phyloP scores from a whole-genome alignment of 78 protist species.

The Dictyostelium intermedium region DNA sequence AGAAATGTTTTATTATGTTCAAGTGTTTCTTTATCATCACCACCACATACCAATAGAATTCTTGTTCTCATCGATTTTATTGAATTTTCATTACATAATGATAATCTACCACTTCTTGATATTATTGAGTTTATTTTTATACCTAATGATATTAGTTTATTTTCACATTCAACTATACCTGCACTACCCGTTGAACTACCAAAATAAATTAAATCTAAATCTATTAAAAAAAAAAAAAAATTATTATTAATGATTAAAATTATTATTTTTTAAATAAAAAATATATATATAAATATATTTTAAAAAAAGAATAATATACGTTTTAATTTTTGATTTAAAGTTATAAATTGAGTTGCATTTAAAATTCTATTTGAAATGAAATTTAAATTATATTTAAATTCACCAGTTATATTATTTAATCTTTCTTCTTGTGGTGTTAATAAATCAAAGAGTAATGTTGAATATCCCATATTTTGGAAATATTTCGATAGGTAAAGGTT shows the following conservation, averaged over 20 bases:
- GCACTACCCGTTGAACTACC: neutral
- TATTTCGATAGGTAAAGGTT: neutral
- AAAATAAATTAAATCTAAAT: neutral
- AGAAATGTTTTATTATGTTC: neutral
- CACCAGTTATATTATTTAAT: constrained; percentile 6
- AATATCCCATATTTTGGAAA: neutral
- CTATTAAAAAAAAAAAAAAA: neutral
- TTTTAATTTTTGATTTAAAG: neutral
- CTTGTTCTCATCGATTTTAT: neutral
- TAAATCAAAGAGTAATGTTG: constrained; percentile 10
- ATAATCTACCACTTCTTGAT: neutral
- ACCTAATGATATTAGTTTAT: neutral
- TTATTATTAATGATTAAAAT: neutral
- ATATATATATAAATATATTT: too few species aligned
- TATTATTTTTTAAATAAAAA: too few species aligned
- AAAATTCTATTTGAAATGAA: neutral
- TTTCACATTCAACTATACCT: neutral
- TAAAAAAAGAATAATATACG: neutral
- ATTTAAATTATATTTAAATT: constrained; percentile 1
- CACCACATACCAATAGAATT: neutral
- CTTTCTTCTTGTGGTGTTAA: constrained; percentile 13
- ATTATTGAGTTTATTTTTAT: neutral
- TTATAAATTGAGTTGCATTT: constrained; percentile 1
- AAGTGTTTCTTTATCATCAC: neutral
- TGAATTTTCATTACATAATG: neutral